phyloP scores from a whole-genome alignment of 805 yeast species.

The Saccharomycopsis sp. region DNA sequence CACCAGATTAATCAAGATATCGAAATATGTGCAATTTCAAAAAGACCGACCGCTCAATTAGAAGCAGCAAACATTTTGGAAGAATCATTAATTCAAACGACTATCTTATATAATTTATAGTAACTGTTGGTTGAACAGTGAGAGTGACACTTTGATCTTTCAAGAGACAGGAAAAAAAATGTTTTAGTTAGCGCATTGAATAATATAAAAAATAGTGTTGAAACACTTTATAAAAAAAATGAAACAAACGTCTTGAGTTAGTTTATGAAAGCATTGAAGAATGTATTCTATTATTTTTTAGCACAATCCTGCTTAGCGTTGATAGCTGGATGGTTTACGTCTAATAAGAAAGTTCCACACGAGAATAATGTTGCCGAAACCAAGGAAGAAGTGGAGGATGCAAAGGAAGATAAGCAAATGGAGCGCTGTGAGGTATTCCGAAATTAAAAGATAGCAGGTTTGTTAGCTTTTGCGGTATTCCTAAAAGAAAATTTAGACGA shows the following conservation, averaged over 20 bases:
- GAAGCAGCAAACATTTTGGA: slow-evolving; percentile 41
- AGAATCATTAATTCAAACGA: slow-evolving; percentile 43
- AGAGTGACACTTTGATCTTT: too few species aligned
- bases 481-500: too few species aligned
- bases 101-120: slow-evolving; percentile 32
- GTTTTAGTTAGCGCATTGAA: not conserved
- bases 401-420: too few species aligned
- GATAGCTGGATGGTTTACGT: not conserved
- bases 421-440: too few species aligned
- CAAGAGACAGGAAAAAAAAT: not conserved
- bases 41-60: too few species aligned
- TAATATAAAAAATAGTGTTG: not conserved
- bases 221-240: not conserved
- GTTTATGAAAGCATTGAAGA: slow-evolving; percentile 1
- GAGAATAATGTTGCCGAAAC: not conserved
- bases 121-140: not conserved
- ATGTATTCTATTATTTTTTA: not conserved
- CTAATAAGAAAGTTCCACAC: not conserved
- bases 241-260: not conserved
- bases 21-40: too few species aligned
- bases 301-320: not conserved
- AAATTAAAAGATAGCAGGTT: too few species aligned
- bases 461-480: too few species aligned
- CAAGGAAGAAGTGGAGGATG: not conserved
- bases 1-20: too few species aligned